Evolutionary conservation across 163 green algal genomes (phyloP).

Genomic region (Prototheca stagnorum): DNA sequence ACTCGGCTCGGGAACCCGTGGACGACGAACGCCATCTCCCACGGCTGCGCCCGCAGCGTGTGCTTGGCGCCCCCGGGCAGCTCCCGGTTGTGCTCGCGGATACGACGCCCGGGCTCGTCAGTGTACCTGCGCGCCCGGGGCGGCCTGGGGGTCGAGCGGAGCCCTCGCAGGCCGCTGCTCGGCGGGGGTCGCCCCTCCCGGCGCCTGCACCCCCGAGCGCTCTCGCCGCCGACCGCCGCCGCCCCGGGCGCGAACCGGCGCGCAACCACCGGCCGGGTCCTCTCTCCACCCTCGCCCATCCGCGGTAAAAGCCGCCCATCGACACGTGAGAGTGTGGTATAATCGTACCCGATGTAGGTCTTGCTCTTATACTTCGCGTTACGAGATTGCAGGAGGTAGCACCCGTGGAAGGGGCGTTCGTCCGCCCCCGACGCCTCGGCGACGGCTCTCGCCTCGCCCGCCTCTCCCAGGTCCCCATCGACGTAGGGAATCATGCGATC

Average conservation of each 20-base stretch:
- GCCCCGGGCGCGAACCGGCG: too few relatives aligned
- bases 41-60: slow-evolving; percentile 31
- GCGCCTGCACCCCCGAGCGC: too few relatives aligned
- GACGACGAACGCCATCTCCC: slow-evolving; percentile 77
- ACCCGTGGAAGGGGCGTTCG: slow-evolving; percentile 55
- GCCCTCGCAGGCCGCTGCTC: slow-evolving; percentile 51
- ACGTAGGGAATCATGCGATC: too few relatives aligned
- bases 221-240: too few relatives aligned
- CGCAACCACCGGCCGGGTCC: too few relatives aligned
- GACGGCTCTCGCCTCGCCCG: too few relatives aligned
- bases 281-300: slow-evolving; percentile 8
- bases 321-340: not conserved
- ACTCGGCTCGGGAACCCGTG: slow-evolving; percentile 69
- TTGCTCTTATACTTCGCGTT: slow-evolving; percentile 17
- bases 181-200: slow-evolving; percentile 58
- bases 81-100: too few relatives aligned
- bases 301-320: not conserved
- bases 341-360: slow-evolving; percentile 43
- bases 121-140: too few relatives aligned
- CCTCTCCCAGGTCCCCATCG: too few relatives aligned
- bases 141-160: not conserved
- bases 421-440: too few relatives aligned
- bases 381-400: slow-evolving; percentile 50
- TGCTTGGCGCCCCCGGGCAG: too few relatives aligned
- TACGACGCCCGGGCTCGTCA: too few relatives aligned